Evolutionary conservation across 163 green algal genomes (phyloP).

Genomic region (Prototheca wickerhamii): DNA sequence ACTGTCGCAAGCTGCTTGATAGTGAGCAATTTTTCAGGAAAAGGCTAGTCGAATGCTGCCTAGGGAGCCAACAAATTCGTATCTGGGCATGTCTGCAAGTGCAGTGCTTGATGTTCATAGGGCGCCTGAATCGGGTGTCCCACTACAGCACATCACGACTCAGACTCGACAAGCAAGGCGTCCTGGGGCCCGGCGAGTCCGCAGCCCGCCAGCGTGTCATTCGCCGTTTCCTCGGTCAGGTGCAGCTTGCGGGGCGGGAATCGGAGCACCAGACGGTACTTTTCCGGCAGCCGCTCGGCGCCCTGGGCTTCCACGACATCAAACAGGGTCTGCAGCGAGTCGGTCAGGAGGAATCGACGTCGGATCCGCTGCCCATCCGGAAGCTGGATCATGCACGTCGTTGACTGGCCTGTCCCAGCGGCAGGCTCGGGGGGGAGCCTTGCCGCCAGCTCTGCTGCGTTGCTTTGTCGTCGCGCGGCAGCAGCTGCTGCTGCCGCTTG

Average conservation of each 20-base stretch:
- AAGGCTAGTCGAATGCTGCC: background rate
- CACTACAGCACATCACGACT: no score
- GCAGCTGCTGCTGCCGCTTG: no score
- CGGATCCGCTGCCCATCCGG: background rate
- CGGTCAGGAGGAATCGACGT: conserved; percentile 25
- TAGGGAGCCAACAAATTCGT: no score
- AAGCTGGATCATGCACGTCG: background rate
- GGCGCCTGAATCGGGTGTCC: no score
- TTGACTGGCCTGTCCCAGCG: no score
- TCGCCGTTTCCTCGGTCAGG: background rate
- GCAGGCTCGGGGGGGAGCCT: no score
- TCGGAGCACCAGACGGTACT: conserved; percentile 58
- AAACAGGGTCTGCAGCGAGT: conserved; percentile 42
- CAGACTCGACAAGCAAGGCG: conserved; percentile 24
- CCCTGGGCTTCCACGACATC: conserved; percentile 59
- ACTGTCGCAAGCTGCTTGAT: no score
- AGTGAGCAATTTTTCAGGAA: background rate
- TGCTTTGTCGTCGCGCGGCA: no score
- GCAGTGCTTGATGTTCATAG: no score
- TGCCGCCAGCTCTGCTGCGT: no score
- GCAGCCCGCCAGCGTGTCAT: background rate
- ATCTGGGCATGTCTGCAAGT: no score
- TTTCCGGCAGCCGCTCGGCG: conserved; percentile 24
- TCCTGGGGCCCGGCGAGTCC: conserved; percentile 8
- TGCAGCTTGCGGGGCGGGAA: conserved; percentile 54